Evolutionary conservation across 2,329 filamentous ascomycete genomes (phyloP).

Genomic region (Teratosphaeria viscida): DNA sequence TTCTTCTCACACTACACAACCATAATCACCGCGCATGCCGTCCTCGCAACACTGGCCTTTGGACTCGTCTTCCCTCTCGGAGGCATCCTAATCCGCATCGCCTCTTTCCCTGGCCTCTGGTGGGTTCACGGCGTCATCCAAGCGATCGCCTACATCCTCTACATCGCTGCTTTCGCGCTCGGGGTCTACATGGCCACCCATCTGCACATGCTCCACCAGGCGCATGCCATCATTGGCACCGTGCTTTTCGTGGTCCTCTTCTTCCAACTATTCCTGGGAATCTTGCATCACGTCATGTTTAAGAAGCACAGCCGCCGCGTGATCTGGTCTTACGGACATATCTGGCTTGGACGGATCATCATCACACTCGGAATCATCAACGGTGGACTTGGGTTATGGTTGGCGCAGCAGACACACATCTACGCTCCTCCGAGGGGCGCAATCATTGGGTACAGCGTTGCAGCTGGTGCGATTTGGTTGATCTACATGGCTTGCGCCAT

Average conservation of each 20-base stretch:
- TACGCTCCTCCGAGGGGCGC: conserved; percentile 21
- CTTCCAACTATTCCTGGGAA: conserved; percentile 45
- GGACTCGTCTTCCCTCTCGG: conserved; percentile 38
- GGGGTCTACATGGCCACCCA: conserved; percentile 38
- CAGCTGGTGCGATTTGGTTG: conserved; percentile 39
- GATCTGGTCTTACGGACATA: conserved; percentile 39
- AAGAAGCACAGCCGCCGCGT: conserved; percentile 37
- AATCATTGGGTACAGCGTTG: conserved; percentile 40
- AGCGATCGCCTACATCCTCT: conserved; percentile 38
- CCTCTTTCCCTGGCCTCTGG: conserved; percentile 35
- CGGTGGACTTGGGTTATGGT: conserved; percentile 43
- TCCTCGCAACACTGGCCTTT: conserved; percentile 36
- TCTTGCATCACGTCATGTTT: conserved; percentile 44
- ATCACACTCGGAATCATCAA: conserved; percentile 47
- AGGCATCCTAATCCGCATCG: conserved; percentile 35
- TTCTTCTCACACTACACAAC: conserved; percentile 7
- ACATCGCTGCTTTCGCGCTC: conserved; percentile 41
- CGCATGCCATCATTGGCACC: conserved; percentile 46
- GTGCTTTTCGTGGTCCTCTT: conserved; percentile 41
- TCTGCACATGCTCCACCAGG: conserved; percentile 22
- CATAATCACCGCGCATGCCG: conserved; percentile 36
- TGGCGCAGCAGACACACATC: conserved; percentile 32
- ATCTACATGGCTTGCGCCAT: conserved; percentile 27
- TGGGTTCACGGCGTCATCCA: conserved; percentile 41
- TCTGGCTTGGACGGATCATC: conserved; percentile 44